phyloP scores from a whole-genome alignment of 1,139 yeast species.

The Hansenula sp. region DNA sequence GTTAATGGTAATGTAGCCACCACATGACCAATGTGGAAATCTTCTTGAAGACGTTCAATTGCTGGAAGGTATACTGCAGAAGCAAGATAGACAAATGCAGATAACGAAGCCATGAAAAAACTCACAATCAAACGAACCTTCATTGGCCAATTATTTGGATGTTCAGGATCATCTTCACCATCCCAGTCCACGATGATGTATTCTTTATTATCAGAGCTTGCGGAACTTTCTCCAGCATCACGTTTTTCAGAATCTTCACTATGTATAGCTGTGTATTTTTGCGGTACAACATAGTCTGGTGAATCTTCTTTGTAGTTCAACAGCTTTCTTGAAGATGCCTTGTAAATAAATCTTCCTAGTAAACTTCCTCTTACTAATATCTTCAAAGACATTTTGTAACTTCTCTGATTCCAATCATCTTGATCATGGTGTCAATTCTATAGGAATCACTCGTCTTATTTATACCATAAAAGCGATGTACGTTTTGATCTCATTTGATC shows the following conservation, averaged over 20 bases:
- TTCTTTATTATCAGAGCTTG: background rate
- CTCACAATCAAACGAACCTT: slow-evolving; percentile 35
- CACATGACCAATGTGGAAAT: slow-evolving; percentile 39
- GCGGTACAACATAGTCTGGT: background rate
- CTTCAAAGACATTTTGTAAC: background rate
- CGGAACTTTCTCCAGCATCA: background rate
- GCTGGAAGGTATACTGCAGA: slow-evolving; percentile 63
- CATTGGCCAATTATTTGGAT: slow-evolving; percentile 54
- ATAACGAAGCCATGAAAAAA: slow-evolving; percentile 39
- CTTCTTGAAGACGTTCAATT: slow-evolving; percentile 34
- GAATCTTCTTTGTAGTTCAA: background rate
- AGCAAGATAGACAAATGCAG: slow-evolving; percentile 54
- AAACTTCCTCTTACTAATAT: background rate
- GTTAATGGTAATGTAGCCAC: slow-evolving; percentile 48
- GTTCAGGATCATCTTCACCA: slow-evolving; percentile 51
- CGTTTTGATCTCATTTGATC: no score
- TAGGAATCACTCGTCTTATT: no score
- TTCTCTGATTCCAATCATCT: background rate
- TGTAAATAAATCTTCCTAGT: background rate
- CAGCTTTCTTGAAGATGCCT: background rate
- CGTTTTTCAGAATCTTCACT: background rate
- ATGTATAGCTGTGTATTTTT: background rate
- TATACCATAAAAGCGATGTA: no score
- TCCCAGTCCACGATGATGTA: slow-evolving; percentile 52
- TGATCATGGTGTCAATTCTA: no score